These are phyloP conservation scores for Neonectria neomacrospora DNA, from an alignment of 2,329 filamentous ascomycete species.

Conservation along the genomic window DNA sequence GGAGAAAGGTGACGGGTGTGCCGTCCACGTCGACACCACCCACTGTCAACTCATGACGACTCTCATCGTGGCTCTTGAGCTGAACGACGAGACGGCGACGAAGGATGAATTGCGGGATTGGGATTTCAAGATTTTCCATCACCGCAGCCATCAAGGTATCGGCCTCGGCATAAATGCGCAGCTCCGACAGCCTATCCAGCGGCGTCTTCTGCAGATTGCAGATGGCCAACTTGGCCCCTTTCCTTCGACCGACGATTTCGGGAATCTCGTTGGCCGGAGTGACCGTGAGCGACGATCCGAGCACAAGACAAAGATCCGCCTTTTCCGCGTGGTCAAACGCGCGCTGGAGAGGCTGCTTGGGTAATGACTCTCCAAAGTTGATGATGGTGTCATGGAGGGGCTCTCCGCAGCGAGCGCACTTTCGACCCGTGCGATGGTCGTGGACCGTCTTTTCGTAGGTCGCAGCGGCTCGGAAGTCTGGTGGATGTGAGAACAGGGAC, in stretches of 20 bases:
- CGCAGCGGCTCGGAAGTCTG: slow-evolving; percentile 58
- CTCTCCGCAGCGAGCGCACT: slow-evolving; percentile 54
- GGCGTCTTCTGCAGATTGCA: slow-evolving; percentile 60
- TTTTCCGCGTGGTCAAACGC: slow-evolving; percentile 52
- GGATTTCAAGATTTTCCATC: slow-evolving; percentile 52
- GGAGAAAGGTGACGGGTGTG: slow-evolving; percentile 54
- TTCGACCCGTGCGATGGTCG: slow-evolving; percentile 60
- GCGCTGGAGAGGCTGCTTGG: slow-evolving; percentile 44
- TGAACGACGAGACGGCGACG: slow-evolving; percentile 48
- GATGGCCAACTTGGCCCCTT: slow-evolving; percentile 51
- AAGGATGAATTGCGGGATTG: slow-evolving; percentile 53
- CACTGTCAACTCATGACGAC: slow-evolving; percentile 45
- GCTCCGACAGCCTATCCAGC: slow-evolving; percentile 48
- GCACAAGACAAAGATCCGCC: slow-evolving; percentile 58
- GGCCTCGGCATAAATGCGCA: slow-evolving; percentile 50
- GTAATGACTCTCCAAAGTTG: slow-evolving; percentile 56
- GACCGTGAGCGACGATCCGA: slow-evolving; percentile 59
- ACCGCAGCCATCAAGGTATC: slow-evolving; percentile 54
- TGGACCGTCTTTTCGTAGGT: slow-evolving; percentile 55
- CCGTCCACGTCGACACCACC: slow-evolving; percentile 54
- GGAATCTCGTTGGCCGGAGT: slow-evolving; percentile 56
- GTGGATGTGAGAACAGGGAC: neutral
- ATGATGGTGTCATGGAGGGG: slow-evolving; percentile 57
- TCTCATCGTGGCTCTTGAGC: slow-evolving; percentile 33
- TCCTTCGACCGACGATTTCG: slow-evolving; percentile 46